Percentiles rank a stretch among this genome's conserved stretches.
Conservation (phyloP, 768 basidiomycete genomes). For the Obba rivulosa region DNA sequence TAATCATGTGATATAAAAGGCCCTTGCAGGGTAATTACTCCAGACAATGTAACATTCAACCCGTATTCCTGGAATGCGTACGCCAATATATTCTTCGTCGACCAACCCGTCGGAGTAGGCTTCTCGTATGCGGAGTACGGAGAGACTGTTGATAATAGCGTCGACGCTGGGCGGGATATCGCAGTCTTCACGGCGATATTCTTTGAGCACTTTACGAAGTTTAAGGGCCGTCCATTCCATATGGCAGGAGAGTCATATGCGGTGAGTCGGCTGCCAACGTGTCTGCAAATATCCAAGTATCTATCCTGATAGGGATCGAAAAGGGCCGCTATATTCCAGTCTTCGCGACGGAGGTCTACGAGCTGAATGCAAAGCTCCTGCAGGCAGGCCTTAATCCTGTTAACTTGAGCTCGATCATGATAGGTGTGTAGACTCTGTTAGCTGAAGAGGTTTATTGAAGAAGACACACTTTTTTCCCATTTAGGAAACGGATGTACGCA, state of each 20-base stretch:
- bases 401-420: constrained; percentile 40
- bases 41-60: constrained; percentile 31
- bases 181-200: constrained; percentile 65
- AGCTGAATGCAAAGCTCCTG: constrained; percentile 36
- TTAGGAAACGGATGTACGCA: constrained; percentile 38
- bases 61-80: constrained; percentile 62
- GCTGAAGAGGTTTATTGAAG: too few species aligned
- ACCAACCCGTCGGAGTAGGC: constrained; percentile 29
- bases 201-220: constrained; percentile 64
- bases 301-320: neutral
- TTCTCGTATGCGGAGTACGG: constrained; percentile 47
- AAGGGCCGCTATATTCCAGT: constrained; percentile 47
- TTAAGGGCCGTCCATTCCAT: constrained; percentile 50
- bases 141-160: constrained; percentile 50
- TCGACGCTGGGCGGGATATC: constrained; percentile 63
- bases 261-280: too few species aligned
- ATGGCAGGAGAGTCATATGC: constrained; percentile 43
- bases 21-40: constrained; percentile 45
- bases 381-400: constrained; percentile 42
- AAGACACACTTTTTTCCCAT: neutral
- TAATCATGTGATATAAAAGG: constrained; percentile 33
- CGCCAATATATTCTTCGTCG: constrained; percentile 47
- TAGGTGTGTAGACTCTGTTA: too few species aligned
- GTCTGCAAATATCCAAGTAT: neutral
- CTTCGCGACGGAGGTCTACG: constrained; percentile 42